Base-by-base conservation (phyloP, 1,284 basidiomycete genomes). In the Pascua sp. region DNA sequence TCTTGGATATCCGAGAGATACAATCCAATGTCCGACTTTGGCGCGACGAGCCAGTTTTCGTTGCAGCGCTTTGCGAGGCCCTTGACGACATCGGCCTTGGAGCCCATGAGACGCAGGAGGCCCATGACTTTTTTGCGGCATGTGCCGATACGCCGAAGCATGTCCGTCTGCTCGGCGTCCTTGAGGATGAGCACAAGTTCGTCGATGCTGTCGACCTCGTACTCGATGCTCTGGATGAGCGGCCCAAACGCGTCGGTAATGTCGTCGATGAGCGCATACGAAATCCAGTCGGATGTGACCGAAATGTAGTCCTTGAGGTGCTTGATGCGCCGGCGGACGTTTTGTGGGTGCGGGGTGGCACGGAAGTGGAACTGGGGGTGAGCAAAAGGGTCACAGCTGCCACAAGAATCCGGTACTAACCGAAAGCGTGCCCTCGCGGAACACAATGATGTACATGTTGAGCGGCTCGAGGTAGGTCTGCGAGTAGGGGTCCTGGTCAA, bases 101-200 rank as follows among this genome's bases (percentile, higher is more conserved):
- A 98, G 42, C 96, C 96, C 95, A 99, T 98, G 53, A 98, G 80
- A 8, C 83, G 73, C 51, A 99, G 78, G 42, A 99, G 79, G 37
- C 96, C 96, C 96, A 99, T 98, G 68, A 99, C 96, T 79, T 99
- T 99, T 81, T 98, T 98, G 51, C 96, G 84, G 75, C 96, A 98
- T 0, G 92, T 97, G 45, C 96, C 96, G 69, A 98, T 99, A 61
- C 94, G 76, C 59, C 87, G 72, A 62, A 90, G 78, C 87, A 89
- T 89, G 77, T 90, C 87, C 62, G 83, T 86, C 73, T 89, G 87
- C 72, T 89, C 87, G 0, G 86, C 84, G 62, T 89, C 87, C 70
- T 96, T 98, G 56, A 98, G 79, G 45, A 99, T 99, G 56, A 98
- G 80, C 63, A 98, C 96, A 40, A 99, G 83, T 80, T 99, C 96